Evolutionary conservation across 441 rosid genomes (phyloP), one percentile per base, ranked within the genome.

Genomic region (Syzygium malaccense): DNA sequence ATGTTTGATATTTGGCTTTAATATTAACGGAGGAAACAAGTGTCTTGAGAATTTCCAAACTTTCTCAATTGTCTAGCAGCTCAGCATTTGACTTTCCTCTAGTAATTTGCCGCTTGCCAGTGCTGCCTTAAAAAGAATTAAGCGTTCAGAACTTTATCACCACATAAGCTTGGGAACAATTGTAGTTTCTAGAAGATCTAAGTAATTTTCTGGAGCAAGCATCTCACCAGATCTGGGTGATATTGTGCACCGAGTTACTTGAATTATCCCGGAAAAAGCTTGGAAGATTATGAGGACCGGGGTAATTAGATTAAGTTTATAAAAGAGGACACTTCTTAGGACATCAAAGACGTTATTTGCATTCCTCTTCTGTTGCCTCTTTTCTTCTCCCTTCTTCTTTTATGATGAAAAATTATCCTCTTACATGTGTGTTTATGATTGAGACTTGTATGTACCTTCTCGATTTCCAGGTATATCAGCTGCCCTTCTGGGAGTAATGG

Each of bases 401-500:
- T 41, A 12, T 25, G 53, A 41, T 1, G 23, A 75, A 75, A 23
- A 3, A 23, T 41, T 75, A 23, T 75, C 14, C 1, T 41, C 51
- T 41, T 41, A 75, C 53, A 1, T 75, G 53, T 41, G 83, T 12
- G n/a, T 41, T 41, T 3, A 25, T 75, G 83, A 75, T 75, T 75
- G 83, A 75, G 10, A 41, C 51, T 75, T 71, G 83, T 75, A 41
- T 32, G 18, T 49, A 20, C 7, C 18, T 55, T 78, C 49, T 55
- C 14, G n/a, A 32, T 85, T 92, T 45, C n/a, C 93, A 96, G 99
- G 98, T 85, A 88, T 95, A 53, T 94, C 99, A 55, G 95, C 94
- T 54, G 95, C 94, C n/a, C 94, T 97, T 87, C 89, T 94, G 75
- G 96, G 92, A 80, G 96, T 95, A 91, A 97, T 97, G 99, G 98